phyloP scores from a whole-genome alignment of 345 rosid species.

The Eucalyptus cloeziana region DNA sequence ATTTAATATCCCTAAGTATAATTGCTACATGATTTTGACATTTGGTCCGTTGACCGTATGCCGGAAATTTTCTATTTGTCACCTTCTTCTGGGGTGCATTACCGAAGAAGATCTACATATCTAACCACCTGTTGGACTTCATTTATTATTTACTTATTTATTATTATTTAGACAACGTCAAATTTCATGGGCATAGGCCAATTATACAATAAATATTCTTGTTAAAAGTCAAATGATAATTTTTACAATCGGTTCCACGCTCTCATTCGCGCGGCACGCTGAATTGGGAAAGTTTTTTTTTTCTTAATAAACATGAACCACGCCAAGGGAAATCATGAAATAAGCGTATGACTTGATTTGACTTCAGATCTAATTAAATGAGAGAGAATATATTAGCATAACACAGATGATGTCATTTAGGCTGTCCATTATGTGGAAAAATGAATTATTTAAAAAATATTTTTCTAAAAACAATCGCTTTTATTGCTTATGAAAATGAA shows the following conservation, averaged over 20 bases:
- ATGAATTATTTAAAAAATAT: neutral
- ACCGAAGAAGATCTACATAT: neutral
- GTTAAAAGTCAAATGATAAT: neutral
- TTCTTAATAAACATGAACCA: neutral
- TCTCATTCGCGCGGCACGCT: neutral
- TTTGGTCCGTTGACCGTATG: neutral
- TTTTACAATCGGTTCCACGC: neutral
- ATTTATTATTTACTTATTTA: neutral
- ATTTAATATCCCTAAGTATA: neutral
- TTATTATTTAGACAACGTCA: neutral
- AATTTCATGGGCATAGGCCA: neutral
- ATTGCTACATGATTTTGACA: neutral
- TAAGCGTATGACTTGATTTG: neutral
- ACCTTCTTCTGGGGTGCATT: neutral
- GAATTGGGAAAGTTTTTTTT: neutral
- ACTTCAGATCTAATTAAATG: neutral
- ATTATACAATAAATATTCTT: neutral
- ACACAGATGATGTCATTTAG: neutral
- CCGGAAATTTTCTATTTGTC: neutral
- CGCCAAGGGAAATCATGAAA: neutral
- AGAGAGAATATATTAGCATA: neutral
- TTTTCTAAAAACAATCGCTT: fast-evolving
- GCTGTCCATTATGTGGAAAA: neutral
- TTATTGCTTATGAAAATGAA: neutral
- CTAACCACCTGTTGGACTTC: neutral